Percentiles rank a stretch among this genome's conserved stretches.
These are phyloP conservation scores for Parsonsia alboflavescens DNA, from an alignment of 257 asterid species.

Conservation along the genomic window DNA sequence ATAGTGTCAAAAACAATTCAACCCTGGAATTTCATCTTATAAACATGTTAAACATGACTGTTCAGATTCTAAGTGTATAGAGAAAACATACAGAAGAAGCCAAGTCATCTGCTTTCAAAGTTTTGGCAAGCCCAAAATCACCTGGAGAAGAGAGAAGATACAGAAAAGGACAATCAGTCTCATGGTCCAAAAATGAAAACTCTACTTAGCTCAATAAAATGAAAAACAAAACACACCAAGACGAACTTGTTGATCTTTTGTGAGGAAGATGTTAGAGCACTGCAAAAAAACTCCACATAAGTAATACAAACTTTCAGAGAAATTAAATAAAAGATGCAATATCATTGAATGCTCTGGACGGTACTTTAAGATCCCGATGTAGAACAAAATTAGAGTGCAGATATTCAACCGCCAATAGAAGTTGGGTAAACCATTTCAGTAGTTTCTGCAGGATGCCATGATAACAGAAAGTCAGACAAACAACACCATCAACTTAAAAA, in stretches of 20 bases:
- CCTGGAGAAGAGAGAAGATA: conserved; percentile 42
- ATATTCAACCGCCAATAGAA: conserved; percentile 88
- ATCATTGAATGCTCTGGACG: conserved; percentile 7
- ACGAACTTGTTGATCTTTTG: conserved; percentile 89
- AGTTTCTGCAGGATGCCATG: conserved; percentile 54
- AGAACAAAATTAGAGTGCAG: conserved; percentile 91
- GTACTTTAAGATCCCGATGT: conserved; percentile 94
- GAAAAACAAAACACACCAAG: conserved; percentile 53
- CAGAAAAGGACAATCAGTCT: conserved; percentile 13
- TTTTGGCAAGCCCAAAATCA: conserved; percentile 98
- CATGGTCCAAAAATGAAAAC: background rate
- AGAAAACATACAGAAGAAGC: conserved; percentile 85
- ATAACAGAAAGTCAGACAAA: conserved; percentile 16
- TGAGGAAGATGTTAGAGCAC: conserved; percentile 98
- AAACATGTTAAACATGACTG: conserved; percentile 1
- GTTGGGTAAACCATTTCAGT: conserved; percentile 91
- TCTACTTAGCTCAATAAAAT: conserved; percentile 14
- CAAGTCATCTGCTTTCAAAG: conserved; percentile 96
- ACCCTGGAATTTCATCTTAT: background rate
- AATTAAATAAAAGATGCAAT: conserved; percentile 13
- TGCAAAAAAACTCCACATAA: conserved; percentile 34
- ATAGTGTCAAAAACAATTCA: background rate
- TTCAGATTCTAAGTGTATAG: conserved; percentile 3
- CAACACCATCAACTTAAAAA: background rate
- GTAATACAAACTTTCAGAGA: conserved; percentile 13